Percentiles rank a stretch among this genome's conserved stretches.
Evolutionary conservation across 345 rosid species (phyloP).

Genomic region (Rhodamnia rubescens): DNA sequence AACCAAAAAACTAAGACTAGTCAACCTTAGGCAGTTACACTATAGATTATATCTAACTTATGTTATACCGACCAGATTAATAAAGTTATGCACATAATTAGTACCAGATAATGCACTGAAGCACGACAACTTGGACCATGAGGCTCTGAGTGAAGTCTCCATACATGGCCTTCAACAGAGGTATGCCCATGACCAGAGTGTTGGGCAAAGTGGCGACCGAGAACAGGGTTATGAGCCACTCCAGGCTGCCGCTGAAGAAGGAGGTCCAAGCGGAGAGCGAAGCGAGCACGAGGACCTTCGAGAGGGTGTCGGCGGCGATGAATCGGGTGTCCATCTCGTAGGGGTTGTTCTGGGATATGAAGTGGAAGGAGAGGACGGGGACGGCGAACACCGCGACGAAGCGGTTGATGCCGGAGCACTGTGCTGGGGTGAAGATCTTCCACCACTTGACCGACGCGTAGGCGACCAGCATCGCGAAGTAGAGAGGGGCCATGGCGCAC

Average conservation of each 20-base stretch:
- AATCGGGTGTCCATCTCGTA: conserved; percentile 41
- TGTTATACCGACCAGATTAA: neutral
- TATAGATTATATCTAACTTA: neutral
- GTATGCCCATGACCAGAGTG: conserved; percentile 55
- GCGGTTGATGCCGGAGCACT: conserved; percentile 43
- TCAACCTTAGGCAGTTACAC: neutral
- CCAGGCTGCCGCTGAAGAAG: conserved; percentile 20
- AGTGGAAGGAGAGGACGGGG: conserved; percentile 40
- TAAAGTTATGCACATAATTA: neutral
- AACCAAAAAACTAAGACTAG: neutral
- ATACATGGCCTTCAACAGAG: conserved; percentile 42
- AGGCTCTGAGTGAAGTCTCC: conserved; percentile 36
- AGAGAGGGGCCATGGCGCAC: conserved; percentile 39
- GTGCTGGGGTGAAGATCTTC: conserved; percentile 33
- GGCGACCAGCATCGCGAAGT: conserved; percentile 25
- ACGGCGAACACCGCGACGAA: conserved; percentile 40
- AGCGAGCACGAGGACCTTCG: conserved; percentile 21
- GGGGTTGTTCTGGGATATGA: conserved; percentile 36
- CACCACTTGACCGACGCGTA: conserved; percentile 52
- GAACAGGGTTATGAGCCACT: conserved; percentile 47
- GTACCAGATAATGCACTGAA: conserved; percentile 40
- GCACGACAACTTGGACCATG: conserved; percentile 48
- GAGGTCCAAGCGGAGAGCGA: conserved; percentile 15
- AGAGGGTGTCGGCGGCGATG: conserved; percentile 32
- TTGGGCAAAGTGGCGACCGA: conserved; percentile 39